Base-by-base conservation (phyloP, 768 basidiomycete genomes). In the Chlorophyllum brunneum region DNA sequence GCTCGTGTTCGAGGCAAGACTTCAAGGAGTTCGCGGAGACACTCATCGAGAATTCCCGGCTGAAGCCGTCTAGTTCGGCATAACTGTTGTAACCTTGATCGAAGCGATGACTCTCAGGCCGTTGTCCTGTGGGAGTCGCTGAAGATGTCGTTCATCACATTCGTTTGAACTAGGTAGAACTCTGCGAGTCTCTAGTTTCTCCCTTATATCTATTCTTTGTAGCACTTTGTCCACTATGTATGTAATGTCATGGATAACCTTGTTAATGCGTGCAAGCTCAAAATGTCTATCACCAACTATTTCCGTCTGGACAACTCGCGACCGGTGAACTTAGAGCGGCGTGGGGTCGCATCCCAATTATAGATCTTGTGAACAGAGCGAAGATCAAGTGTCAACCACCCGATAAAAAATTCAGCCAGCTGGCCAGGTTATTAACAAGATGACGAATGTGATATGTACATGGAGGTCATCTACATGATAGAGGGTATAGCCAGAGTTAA, bases 11-110 rank as follows among this genome's bases (percentile, higher is more conserved):
- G 33, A 80, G 76, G 57, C 67, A 74, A 51, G 80, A 81, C 39
- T 84, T 84, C 64, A 70, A 70, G 43, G 71, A 75, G 6, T 82
- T 84, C 57, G 71, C 77, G 15, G 69, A 75, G 55, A 62, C 69
- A 16, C 64, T 82, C 45, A 60, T 75, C 48, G 65, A 70, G 51
- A 70, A 67, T 34, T 57, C 67, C 26, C 67, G 71, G 64, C 60
- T 67, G 66, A 56, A 71, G 59, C 49, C 60, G 67, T 23, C 37
- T 36, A 30, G 6, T 16, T 53, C 49, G 6, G 31, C 23, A 11
- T 51, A 30, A 51, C 33, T 24, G 29, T 42, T 27, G 18, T 22
- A n/a, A 33, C 2, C n/a, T 23, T 33, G 16, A 24, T 31, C 16
- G 5, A 26, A 6, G 39, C 18, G 22, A 6, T 30, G 8, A 24